Evolutionary conservation across 352 stramenopile genomes (phyloP).

Genomic region (Thalassiosira livingstoniorum): DNA sequence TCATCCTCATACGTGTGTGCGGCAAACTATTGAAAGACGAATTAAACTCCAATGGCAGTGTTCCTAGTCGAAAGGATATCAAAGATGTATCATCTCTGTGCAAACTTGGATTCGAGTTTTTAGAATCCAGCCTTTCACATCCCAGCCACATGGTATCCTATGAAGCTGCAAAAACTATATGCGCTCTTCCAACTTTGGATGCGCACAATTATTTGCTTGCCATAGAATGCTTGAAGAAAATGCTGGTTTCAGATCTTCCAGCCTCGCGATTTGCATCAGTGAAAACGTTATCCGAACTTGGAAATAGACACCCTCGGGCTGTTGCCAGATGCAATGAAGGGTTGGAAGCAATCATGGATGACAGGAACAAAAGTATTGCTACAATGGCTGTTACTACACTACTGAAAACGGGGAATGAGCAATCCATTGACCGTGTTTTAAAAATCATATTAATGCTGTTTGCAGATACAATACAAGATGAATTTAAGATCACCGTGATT

Average conservation of each 20-base stretch:
- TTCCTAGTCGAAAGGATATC: constrained; percentile 30
- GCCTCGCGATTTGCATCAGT: constrained; percentile 96
- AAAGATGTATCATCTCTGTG: constrained; percentile 42
- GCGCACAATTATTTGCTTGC: constrained; percentile 93
- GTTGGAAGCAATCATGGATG: constrained; percentile 95
- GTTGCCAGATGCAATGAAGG: constrained; percentile 98
- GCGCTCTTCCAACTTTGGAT: constrained; percentile 91
- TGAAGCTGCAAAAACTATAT: constrained; percentile 96
- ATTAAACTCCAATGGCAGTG: constrained; percentile 7
- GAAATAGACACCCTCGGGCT: constrained; percentile 88
- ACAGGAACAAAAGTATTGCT: constrained; percentile 97
- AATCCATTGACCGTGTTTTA: constrained; percentile 96
- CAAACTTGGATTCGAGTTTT: constrained; percentile 83
- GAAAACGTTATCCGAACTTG: constrained; percentile 92
- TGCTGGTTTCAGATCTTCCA: constrained; percentile 93
- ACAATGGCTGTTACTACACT: constrained; percentile 99
- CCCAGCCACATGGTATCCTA: constrained; percentile 99
- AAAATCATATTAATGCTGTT: constrained; percentile 96
- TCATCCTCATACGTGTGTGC: constrained; percentile 97
- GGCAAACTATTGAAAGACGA: constrained; percentile 85
- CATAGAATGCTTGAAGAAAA: constrained; percentile 96
- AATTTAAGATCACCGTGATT: constrained; percentile 99
- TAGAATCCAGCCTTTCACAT: constrained; percentile 96
- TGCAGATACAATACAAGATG: constrained; percentile 98
- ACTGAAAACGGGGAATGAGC: constrained; percentile 97